phyloP scores from a whole-genome alignment of 2,329 filamentous ascomycete species.

The Colletotrichum coccodes region DNA sequence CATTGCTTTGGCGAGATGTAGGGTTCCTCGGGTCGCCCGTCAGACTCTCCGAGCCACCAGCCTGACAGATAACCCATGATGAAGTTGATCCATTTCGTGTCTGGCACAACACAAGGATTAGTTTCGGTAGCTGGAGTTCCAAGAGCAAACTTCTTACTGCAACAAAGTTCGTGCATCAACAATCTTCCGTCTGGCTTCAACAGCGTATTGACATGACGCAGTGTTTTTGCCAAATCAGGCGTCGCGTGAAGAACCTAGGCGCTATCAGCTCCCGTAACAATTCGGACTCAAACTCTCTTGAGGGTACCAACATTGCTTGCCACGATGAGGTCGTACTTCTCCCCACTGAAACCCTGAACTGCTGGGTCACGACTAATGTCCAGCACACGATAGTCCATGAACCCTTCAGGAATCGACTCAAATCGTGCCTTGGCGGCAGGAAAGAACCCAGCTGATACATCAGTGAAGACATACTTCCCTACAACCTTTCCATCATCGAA shows the following conservation, averaged over 20 bases:
- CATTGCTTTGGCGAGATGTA: conserved; percentile 32
- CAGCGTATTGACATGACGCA: neutral
- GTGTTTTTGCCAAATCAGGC: conserved; percentile 5
- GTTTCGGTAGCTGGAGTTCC: neutral
- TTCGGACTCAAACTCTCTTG: neutral
- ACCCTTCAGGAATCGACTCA: neutral
- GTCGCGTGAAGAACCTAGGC: conserved; percentile 17
- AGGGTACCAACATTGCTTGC: conserved; percentile 39
- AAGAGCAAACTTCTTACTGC: neutral
- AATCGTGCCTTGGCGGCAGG: conserved; percentile 27
- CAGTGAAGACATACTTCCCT: conserved; percentile 38
- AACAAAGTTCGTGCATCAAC: conserved; percentile 20
- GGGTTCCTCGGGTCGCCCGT: conserved; percentile 39
- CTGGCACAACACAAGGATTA: conserved; percentile 1
- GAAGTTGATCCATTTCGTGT: conserved; percentile 40
- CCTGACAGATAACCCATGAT: conserved; percentile 41
- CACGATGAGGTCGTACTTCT: conserved; percentile 50
- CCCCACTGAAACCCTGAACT: conserved; percentile 43
- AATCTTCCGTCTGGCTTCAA: conserved; percentile 7
- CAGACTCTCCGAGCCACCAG: conserved; percentile 37
- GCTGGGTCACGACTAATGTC: conserved; percentile 39
- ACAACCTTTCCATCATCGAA: conserved; percentile 26
- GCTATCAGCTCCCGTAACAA: neutral
- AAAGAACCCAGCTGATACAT: conserved; percentile 37
- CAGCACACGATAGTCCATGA: conserved; percentile 25